phyloP scores from a whole-genome alignment of 2,329 filamentous ascomycete species.

The Clarireedia monteithiana region DNA sequence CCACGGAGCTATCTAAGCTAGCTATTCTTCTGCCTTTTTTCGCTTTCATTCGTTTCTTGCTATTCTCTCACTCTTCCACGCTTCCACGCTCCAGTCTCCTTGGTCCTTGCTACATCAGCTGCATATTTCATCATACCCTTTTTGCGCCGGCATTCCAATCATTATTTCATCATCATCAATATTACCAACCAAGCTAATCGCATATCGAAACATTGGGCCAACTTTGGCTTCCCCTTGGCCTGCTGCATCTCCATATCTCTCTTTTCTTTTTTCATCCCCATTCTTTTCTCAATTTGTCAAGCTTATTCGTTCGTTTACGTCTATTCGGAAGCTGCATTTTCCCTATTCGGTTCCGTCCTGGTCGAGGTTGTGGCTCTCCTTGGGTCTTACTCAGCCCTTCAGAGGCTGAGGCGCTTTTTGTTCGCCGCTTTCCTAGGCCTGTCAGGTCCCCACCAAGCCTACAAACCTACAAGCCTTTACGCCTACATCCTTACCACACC shows the following conservation, averaged over 20 bases:
- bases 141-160: slow-evolving; percentile 1
- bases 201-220: neutral
- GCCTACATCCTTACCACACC: neutral
- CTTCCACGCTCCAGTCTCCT: neutral
- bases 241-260: neutral
- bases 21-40: neutral
- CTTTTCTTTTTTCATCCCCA: neutral
- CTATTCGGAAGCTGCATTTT: slow-evolving; percentile 1
- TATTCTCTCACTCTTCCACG: neutral
- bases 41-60: neutral
- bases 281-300: neutral
- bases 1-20: too few relatives aligned
- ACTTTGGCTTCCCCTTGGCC: neutral
- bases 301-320: neutral
- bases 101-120: neutral
- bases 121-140: neutral
- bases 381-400: slow-evolving; percentile 6
- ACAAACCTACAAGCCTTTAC: neutral
- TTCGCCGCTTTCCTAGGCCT: neutral
- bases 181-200: slow-evolving; percentile 1
- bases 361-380: neutral
- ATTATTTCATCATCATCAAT: neutral
- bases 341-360: neutral
- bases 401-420: slow-evolving; percentile 8
- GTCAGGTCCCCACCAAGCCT: neutral